Evolutionary conservation across 2,329 filamentous ascomycete species (phyloP), one percentile per base, ranked within the genome.

Genomic region (Botryotinia calthae): DNA sequence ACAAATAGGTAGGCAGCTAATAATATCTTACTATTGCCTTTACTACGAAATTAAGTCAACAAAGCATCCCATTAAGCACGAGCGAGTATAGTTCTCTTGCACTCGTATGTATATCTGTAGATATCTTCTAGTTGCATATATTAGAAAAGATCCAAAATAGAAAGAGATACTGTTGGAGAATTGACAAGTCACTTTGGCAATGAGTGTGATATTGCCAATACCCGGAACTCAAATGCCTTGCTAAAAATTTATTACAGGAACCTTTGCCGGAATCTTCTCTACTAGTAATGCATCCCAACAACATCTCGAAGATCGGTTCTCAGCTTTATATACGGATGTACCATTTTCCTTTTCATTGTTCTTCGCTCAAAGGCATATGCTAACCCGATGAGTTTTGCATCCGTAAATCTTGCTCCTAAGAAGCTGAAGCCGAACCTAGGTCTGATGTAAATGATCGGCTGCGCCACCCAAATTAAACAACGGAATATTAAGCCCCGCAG

Each of bases 381-480:
- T 14, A 71, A 1, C n/a, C 68, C 68, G 54, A 71, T 71, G 22
- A 71, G 42, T n/a, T 61, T 71, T 25, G 34, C 37, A 25, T 71
- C 58, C 4, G 40, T 22, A 44, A 64, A 54, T 40, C 22, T 46
- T 28, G 40, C 40, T 31, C 42, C 42, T 2, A 71, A n/a, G 37
- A 71, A 71, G 8, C 58, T 22, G 4, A 71, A 28, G 18, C 42
- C 42, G 34, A 71, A 71, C 3, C 25, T 58, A 70, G 6, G 59
- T 25, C 14, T 48, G 18, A 28, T 22, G 48, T 42, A 12, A 51
- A 20, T 70, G 12, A 40, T n/a, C 16, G 5, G 4, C 14, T 2
- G 48, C 48, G 5, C 4, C 4, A 1, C 25, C 14, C 10, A 8
- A 58, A 7, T 70, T 10, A 70, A 70, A 16, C 14, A 3, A 72